A percentile compares a stretch with the other conserved stretches of the same genome.
phyloP scores from a whole-genome alignment of 2,329 filamentous ascomycete species.

The Cadophora gregata region DNA sequence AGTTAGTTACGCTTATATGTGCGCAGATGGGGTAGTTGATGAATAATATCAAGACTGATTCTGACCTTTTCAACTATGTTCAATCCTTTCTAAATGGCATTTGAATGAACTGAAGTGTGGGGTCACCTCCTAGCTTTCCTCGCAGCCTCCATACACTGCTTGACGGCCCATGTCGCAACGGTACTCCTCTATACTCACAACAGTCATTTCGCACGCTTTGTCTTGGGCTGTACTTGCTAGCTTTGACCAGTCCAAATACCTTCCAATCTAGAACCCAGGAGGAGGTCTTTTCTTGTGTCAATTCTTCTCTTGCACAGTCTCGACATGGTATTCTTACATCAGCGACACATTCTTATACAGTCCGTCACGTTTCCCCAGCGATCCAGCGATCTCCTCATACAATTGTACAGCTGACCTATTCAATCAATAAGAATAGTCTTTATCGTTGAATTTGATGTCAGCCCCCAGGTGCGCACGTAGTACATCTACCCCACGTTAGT shows the following conservation, averaged over 20 bases:
- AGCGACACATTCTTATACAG: neutral
- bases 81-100: too few species aligned
- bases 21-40: slow-evolving; percentile 3
- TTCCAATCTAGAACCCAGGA: neutral
- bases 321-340: neutral
- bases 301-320: neutral
- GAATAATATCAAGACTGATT: slow-evolving; percentile 11
- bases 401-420: neutral
- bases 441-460: neutral
- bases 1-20: neutral
- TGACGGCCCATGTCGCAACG: too few species aligned
- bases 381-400: neutral
- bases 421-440: neutral
- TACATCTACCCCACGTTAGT: too few species aligned
- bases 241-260: neutral
- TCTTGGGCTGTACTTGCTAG: neutral
- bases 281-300: neutral
- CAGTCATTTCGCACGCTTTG: too few species aligned
- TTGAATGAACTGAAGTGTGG: too few species aligned
- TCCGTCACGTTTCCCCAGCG: neutral
- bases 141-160: too few species aligned
- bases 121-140: too few species aligned
- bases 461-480: neutral
- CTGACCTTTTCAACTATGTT: neutral
- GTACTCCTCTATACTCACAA: too few species aligned